Evolutionary conservation across 1,139 yeast genomes (phyloP).

Genomic region (Protomyces inundatus): DNA sequence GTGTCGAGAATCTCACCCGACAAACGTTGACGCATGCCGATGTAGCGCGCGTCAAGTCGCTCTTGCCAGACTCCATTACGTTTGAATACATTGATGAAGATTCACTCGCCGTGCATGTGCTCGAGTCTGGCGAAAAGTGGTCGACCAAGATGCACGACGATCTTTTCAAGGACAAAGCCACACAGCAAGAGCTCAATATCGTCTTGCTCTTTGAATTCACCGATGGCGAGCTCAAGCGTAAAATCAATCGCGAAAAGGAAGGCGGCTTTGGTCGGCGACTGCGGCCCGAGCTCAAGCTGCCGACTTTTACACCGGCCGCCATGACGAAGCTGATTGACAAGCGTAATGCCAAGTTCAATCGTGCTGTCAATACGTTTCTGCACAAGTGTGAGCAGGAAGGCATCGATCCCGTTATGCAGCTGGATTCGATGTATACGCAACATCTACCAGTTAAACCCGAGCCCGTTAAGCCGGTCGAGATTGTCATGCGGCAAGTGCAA

Average conservation of each 20-base stretch:
- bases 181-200: conserved; percentile 21
- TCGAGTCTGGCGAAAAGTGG: conserved; percentile 27
- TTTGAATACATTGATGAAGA: conserved; percentile 57
- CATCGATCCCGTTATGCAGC: conserved; percentile 41
- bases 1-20: conserved; percentile 43
- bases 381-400: conserved; percentile 37
- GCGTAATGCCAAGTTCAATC: conserved; percentile 52
- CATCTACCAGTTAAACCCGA: conserved; percentile 47
- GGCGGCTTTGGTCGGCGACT: conserved; percentile 25
- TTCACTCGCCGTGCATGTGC: conserved; percentile 33
- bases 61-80: conserved; percentile 63
- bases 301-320: conserved; percentile 47
- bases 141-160: conserved; percentile 30
- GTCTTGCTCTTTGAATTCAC: conserved; percentile 69
- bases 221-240: conserved; percentile 55
- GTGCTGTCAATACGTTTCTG: conserved; percentile 45
- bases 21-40: conserved; percentile 41
- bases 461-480: background rate
- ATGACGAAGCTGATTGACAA: conserved; percentile 58
- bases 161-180: conserved; percentile 22
- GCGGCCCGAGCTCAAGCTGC: conserved; percentile 41
- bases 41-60: conserved; percentile 56
- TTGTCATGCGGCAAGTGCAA: background rate
- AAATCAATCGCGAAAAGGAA: conserved; percentile 36
- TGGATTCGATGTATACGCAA: conserved; percentile 40